Evolutionary conservation across 257 asterid species (phyloP), one percentile per base, ranked within the genome.

Genomic region (Asclepias syriaca): DNA sequence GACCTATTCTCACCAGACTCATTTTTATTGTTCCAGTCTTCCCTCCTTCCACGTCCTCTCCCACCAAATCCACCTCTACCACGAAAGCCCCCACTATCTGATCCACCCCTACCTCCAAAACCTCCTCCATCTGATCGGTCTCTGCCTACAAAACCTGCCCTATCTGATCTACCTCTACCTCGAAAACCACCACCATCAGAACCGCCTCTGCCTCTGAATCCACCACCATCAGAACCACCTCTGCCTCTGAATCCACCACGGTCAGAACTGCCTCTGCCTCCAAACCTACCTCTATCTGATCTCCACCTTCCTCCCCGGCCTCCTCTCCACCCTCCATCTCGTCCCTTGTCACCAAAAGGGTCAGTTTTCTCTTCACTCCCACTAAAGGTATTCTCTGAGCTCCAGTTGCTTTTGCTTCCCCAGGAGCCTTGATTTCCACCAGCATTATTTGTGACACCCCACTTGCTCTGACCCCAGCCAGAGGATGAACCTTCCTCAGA

Each of bases 381-480:
- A 73, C 81, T 82, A 77, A 74, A 78, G 72, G 72, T 84, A 79
- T 79, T 80, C 19, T 92, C 96, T 2, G 90, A 82, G 55, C 69
- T 85, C 96, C 96, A 90, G 70, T 77, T 84, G 77, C 85, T 76
- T 81, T 83, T 88, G 81, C 86, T 80, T 75, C 94, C 80, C 97
- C 96, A 89, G 40, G 81, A 53, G 74, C 79, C 88, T 76, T 77
- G 85, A 34, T 78, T 83, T 71, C 88, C 88, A 60, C 80, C 88
- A 24, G 79, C 66, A 74, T 82, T 82, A 72, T 77, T 81, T 65
- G 79, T 66, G 71, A 84, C 84, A 59, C 65, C 68, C 89, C 88
- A 80, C 75, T 83, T 91, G 78, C 90, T 74, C 72, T 89, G 88
- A 70, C 96, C 96, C 97, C 96, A 88, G 70, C 90, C 96, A 39